Evolutionary conservation across 2,329 filamentous ascomycete species (phyloP), one percentile per base, ranked within the genome.

Genomic region (Aureobasidium pullulans): DNA sequence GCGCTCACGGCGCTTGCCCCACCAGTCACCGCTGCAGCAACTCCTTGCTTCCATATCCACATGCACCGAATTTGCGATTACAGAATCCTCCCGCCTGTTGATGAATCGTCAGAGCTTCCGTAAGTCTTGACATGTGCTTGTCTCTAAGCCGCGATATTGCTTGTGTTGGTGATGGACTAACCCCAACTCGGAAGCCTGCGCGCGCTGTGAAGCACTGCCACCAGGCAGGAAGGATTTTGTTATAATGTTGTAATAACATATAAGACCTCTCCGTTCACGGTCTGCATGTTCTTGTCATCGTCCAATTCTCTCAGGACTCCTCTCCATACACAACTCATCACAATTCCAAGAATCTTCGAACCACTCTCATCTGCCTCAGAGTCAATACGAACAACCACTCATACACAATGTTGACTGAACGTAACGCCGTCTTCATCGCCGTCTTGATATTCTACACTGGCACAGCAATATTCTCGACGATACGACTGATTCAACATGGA

Each of bases 391-490:
- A 23, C 23, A 23, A 23, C n/a, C 42, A 46, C 11, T 11, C 5
- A 23, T 10, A 10, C 19, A 48, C 6, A 32, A 57, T 48, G 54
- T 40, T 57, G 34, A 40, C 42, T 16, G 57, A 52, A 28, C 60
- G 63, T 37, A 64, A 63, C 52, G 64, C 62, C 40, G 62, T 70
- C 23, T 60, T 67, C 40, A 64, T 65, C 16, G 64, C 60, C 31
- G 64, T 67, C 54, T 29, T 69, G 19, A 65, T 64, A 49, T 68
- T 68, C 61, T 63, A 58, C 46, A 49, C 65, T 44, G 63, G 62
- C 62, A 57, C 54, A 32, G 42, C 34, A 31, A 6, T 48, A 8
- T 48, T 57, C 10, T 57, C 54, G 7, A 23, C 32, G 1, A 16
- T 31, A 15, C 54, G 43, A 39, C 43, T 57, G 4, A 37, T 66